Evolutionary conservation across 805 yeast genomes (phyloP).

Genomic region (Wickerhamiella domercqiae): DNA sequence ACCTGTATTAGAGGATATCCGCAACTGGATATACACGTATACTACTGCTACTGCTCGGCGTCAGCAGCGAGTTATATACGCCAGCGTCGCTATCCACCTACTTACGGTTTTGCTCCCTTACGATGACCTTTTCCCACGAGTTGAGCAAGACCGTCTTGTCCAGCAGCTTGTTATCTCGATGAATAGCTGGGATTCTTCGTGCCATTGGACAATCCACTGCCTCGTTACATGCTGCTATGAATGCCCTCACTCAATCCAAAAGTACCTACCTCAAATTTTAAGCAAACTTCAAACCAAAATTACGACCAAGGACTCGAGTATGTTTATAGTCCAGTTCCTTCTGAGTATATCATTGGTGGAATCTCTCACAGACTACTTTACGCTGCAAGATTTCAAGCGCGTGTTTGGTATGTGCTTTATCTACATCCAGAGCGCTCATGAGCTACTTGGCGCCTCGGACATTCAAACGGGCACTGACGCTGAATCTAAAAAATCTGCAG

Average conservation of each 20-base stretch:
- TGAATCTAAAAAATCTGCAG: neutral
- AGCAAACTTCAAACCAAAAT: constrained; percentile 62
- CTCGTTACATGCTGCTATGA: constrained; percentile 69
- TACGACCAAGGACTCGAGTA: constrained; percentile 50
- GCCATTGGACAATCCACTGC: constrained; percentile 64
- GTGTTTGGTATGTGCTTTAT: constrained; percentile 76
- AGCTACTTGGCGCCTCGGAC: constrained; percentile 18
- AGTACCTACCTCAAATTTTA: constrained; percentile 50
- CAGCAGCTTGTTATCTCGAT: constrained; percentile 45
- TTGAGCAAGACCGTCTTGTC: constrained; percentile 49
- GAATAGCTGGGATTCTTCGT: constrained; percentile 46
- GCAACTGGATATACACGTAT: constrained; percentile 24
- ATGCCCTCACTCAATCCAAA: constrained; percentile 56
- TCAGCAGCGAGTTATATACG: constrained; percentile 9
- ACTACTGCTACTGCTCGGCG: constrained; percentile 38
- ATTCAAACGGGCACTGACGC: neutral
- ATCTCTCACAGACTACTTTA: constrained; percentile 50
- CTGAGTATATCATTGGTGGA: constrained; percentile 53
- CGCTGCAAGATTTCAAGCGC: constrained; percentile 59
- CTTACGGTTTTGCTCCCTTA: constrained; percentile 43
- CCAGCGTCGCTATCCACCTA: constrained; percentile 33
- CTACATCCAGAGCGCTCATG: constrained; percentile 57
- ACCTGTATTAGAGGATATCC: constrained; percentile 27
- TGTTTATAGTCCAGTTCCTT: constrained; percentile 64
- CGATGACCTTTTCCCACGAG: constrained; percentile 33